phyloP scores from a whole-genome alignment of 1,284 basidiomycete genomes.

The Cutaneotrichosporon sp. region DNA sequence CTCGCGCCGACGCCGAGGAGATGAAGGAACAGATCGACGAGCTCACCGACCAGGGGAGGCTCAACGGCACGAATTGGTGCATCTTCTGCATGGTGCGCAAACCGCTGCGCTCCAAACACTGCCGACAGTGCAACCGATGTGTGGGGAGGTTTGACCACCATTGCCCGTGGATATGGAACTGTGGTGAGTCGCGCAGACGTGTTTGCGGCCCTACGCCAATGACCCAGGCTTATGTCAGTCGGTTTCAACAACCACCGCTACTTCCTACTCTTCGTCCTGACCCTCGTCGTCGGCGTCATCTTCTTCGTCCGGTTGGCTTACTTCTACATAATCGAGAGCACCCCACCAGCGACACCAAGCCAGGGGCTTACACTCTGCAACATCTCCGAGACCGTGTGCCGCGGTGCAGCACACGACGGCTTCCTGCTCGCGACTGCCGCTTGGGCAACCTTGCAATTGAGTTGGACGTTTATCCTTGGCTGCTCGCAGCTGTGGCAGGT shows the following conservation, averaged over 20 bases:
- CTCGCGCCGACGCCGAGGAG: conserved; percentile 69
- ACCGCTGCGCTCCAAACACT: conserved; percentile 92
- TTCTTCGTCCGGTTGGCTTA: conserved; percentile 79
- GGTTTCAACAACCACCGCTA: conserved; percentile 94
- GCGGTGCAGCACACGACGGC: conserved; percentile 63
- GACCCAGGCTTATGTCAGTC: conserved; percentile 57
- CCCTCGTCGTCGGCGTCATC: conserved; percentile 75
- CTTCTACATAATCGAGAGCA: conserved; percentile 57
- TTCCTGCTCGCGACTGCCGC: conserved; percentile 76
- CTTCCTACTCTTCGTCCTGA: conserved; percentile 84
- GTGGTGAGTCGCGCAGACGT: conserved; percentile 61
- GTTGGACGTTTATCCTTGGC: conserved; percentile 88
- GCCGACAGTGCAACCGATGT: conserved; percentile 86
- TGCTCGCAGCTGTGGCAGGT: conserved; percentile 88
- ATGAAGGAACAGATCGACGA: conserved; percentile 85
- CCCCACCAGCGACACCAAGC: conserved; percentile 53
- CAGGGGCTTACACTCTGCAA: conserved; percentile 61
- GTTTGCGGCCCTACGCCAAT: neutral
- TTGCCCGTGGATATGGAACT: conserved; percentile 99
- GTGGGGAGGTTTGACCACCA: conserved; percentile 89
- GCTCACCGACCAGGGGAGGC: conserved; percentile 75
- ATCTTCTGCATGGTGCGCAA: conserved; percentile 90
- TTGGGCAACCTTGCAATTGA: conserved; percentile 88
- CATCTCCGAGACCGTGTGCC: conserved; percentile 68
- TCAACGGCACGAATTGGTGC: conserved; percentile 96